A percentile compares a stretch with the other conserved stretches of the same genome.
Conservation (phyloP, 352 stramenopile genomes). For the Pythium biforme region DNA sequence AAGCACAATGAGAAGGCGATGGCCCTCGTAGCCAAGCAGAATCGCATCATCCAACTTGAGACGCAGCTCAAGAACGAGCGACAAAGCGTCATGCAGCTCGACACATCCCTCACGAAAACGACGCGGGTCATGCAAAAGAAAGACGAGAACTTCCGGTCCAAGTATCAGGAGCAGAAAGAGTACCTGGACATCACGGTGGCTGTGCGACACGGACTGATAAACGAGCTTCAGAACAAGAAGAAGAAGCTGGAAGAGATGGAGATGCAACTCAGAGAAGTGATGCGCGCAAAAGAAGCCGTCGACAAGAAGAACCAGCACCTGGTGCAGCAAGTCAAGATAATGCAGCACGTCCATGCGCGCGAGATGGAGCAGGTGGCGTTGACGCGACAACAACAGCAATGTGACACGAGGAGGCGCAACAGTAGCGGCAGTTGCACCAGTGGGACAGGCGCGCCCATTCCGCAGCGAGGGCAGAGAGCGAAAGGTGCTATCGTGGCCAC, state of each 20-base stretch:
- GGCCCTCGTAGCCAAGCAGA: constrained; percentile 46
- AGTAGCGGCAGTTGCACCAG: constrained; percentile 17
- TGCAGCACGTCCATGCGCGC: constrained; percentile 48
- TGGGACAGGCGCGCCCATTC: background rate
- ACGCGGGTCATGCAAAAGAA: constrained; percentile 40
- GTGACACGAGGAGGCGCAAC: constrained; percentile 6
- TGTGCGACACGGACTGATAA: constrained; percentile 52
- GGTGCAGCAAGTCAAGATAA: constrained; percentile 50
- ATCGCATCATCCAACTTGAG: constrained; percentile 53
- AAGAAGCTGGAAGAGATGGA: constrained; percentile 46
- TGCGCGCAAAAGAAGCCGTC: constrained; percentile 20
- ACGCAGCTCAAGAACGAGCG: constrained; percentile 53
- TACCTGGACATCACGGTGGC: constrained; percentile 59
- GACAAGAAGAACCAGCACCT: constrained; percentile 40
- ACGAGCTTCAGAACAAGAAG: constrained; percentile 52
- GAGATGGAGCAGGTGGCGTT: constrained; percentile 39
- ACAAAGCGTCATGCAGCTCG: constrained; percentile 44
- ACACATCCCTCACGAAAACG: constrained; percentile 37
- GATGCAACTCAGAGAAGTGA: constrained; percentile 19
- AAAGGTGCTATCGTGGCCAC: background rate
- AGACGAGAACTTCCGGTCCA: constrained; percentile 28
- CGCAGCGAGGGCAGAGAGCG: background rate
- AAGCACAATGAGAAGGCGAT: constrained; percentile 47
- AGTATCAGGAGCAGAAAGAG: constrained; percentile 55
- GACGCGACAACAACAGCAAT: background rate